phyloP scores from a whole-genome alignment of 768 basidiomycete genomes.

The Mrakia blollopis region DNA sequence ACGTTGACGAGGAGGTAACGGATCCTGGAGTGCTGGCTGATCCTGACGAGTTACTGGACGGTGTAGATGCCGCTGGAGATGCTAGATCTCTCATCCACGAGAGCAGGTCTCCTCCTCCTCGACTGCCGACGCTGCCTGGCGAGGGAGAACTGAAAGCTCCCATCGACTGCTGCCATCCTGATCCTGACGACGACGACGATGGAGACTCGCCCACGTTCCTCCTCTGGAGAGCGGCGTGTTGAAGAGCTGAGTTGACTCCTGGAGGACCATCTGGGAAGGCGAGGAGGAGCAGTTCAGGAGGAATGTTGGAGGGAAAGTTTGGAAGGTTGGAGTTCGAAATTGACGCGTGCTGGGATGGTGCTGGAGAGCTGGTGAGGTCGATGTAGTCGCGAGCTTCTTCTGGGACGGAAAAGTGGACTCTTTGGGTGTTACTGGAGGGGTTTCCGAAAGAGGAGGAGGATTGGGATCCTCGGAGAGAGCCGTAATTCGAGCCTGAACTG shows the following conservation, averaged over 20 bases:
- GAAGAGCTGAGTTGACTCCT: not conserved
- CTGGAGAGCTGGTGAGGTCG: not conserved
- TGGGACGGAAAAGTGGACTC: conserved; percentile 4
- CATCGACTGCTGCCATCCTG: not conserved
- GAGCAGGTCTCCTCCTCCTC: not conserved
- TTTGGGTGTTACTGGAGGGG: not conserved
- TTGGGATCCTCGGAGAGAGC: not conserved
- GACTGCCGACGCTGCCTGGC: not conserved
- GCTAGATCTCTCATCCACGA: conserved; percentile 9
- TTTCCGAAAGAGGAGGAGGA: not conserved
- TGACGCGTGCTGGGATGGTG: not conserved
- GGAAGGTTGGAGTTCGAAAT: not conserved
- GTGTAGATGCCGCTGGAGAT: not conserved
- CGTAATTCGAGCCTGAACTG: not conserved
- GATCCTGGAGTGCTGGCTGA: conserved; percentile 6
- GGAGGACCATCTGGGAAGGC: not conserved
- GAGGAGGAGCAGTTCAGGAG: conserved; percentile 3
- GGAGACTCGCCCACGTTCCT: not conserved
- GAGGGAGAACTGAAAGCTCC: not conserved
- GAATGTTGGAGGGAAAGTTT: conserved; percentile 4
- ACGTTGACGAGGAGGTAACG: not conserved
- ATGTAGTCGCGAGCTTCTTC: not conserved
- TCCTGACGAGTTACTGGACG: not conserved
- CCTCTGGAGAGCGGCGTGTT: conserved; percentile 1
- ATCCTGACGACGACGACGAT: not conserved